Evolutionary conservation across 495 filamentous ascomycete species (phyloP), one percentile per base, ranked within the genome.

Genomic region (Xylaria sp.): DNA sequence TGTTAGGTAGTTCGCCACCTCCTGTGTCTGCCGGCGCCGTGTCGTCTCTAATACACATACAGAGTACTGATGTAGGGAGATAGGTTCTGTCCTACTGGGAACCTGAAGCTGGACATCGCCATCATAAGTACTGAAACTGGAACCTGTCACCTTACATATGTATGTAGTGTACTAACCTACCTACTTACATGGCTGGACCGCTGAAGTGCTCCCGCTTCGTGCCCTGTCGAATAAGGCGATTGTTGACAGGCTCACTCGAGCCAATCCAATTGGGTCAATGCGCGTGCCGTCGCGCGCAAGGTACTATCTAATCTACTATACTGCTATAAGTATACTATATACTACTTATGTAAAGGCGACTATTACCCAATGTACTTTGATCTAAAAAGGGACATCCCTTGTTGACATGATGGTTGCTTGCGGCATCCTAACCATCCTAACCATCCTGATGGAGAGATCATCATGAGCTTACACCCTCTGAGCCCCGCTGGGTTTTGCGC

Each of bases 361-460:
- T 53, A 26, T 53, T 29, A 24, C 50, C 50, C 11, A 53, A 26
- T 26, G 52, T 31, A 26, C 48, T 26, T 55, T 14, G 26, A 31
- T 15, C 52, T 55, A 55, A 43, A 43, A 43, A 43, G 59, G 59
- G 50, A 12, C 64, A 1, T 53, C n/a, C 48, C 64, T 55, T 41
- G 64, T 53, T 55, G 33, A 55, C 48, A 41, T 53, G 17, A 9
- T 24, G 43, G 63, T 37, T 66, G 46, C 63, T 66, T 41, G 64
- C 48, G 33, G 48, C 46, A 37, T 67, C 57, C 64, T 41, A 67
- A 35, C 61, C 46, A 37, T 67, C 57, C 64, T 41, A 67, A 35
- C 61, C 64, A 67, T 67, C 64, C 64, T 67, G 33, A 67, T 55
- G 33, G 64, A 53, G 48, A 55, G 64, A 67, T 55, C 46, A 67